A percentile compares a stretch with the other conserved stretches of the same genome.
Evolutionary conservation across 2,329 filamentous ascomycete genomes (phyloP).

Genomic region (Fusarium transvaalense): DNA sequence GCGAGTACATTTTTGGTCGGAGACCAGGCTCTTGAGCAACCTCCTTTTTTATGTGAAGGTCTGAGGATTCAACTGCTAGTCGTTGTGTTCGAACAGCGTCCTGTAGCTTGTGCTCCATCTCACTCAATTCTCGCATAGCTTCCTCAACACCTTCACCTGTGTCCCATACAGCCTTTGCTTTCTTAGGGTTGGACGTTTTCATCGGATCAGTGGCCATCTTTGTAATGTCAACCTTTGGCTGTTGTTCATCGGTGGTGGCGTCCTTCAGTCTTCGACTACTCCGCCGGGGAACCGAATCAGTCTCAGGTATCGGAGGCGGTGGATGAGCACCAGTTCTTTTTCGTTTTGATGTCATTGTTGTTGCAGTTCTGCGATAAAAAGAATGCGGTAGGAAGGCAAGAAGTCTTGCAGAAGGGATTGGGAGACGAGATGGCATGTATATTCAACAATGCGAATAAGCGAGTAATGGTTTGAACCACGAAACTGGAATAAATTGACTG

Average conservation of each 20-base stretch:
- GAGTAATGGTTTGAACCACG: neutral
- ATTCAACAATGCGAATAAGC: neutral
- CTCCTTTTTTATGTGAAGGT: constrained; percentile 38
- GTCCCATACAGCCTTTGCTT: constrained; percentile 18
- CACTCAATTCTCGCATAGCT: constrained; percentile 60
- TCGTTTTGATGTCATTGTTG: constrained; percentile 56
- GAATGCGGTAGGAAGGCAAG: constrained; percentile 8
- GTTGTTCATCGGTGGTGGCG: constrained; percentile 4
- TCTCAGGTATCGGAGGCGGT: constrained; percentile 36
- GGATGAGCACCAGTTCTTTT: constrained; percentile 50
- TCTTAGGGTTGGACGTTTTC: neutral
- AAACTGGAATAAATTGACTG: neutral
- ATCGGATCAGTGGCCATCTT: constrained; percentile 7
- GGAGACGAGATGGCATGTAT: constrained; percentile 9
- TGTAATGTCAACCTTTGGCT: constrained; percentile 1
- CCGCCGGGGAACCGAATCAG: constrained; percentile 42
- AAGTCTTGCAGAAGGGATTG: constrained; percentile 10
- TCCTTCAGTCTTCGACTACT: constrained; percentile 47
- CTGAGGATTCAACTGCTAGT: constrained; percentile 59
- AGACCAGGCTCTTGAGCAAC: neutral
- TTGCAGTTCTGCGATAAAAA: constrained; percentile 12
- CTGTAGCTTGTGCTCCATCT: constrained; percentile 64
- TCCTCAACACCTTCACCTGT: constrained; percentile 51
- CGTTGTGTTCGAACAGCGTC: constrained; percentile 61
- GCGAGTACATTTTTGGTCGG: constrained; percentile 20